phyloP scores from a whole-genome alignment of 225 moss, liverwort and hornwort genomes.

The Pseudisothecium myosuroides region DNA sequence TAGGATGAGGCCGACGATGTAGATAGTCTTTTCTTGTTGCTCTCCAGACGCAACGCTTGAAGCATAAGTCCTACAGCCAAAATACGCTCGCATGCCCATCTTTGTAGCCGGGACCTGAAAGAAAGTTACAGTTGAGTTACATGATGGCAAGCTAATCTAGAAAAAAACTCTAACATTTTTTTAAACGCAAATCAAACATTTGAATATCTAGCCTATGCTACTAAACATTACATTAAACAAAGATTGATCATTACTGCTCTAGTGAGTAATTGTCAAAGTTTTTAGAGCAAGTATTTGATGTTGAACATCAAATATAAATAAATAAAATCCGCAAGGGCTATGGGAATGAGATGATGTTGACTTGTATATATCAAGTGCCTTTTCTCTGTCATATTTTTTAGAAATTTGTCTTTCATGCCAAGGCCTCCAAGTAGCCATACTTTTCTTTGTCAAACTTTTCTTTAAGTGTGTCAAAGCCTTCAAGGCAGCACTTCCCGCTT shows the following conservation, averaged over 20 bases:
- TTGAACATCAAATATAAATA: not conserved
- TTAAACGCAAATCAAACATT: not conserved
- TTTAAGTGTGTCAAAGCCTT: constrained; percentile 24
- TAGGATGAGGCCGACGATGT: not conserved
- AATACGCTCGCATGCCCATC: constrained; percentile 33
- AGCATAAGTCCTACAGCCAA: constrained; percentile 31
- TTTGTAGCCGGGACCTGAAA: not conserved
- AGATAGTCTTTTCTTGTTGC: not conserved
- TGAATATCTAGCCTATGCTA: not conserved
- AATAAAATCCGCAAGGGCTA: not conserved
- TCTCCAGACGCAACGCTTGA: constrained; percentile 9
- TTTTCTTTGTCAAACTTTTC: constrained; percentile 8
- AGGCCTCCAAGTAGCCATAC: constrained; percentile 20
- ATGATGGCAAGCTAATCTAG: not conserved
- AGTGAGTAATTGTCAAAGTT: not conserved
- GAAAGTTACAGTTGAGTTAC: not conserved
- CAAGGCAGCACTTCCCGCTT: not conserved
- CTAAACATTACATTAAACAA: not conserved
- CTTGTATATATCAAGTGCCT: constrained; percentile 26
- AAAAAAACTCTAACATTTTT: not conserved
- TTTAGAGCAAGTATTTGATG: not conserved
- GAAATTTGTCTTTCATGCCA: constrained; percentile 7
- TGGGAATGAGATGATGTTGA: not conserved
- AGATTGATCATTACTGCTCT: not conserved
- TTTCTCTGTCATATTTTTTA: not conserved